Evolutionary conservation across 768 basidiomycete genomes (phyloP), one percentile per base, ranked within the genome.

Genomic region (Zangia roseola): DNA sequence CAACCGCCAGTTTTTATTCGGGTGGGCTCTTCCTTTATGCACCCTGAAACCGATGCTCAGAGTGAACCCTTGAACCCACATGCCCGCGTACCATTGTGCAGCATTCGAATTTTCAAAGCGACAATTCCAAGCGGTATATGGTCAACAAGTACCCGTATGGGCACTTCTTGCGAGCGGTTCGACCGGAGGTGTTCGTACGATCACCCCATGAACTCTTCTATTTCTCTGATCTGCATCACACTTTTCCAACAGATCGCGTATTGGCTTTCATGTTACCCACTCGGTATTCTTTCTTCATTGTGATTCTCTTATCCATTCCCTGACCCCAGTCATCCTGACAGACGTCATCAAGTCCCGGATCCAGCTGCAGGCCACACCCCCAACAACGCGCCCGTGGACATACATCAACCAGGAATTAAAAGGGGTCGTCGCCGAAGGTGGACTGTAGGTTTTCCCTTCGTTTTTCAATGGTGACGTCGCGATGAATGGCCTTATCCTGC

Each of bases 291-390:
- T 47, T 14, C 13, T 40, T 13, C 25, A 17, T 30, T 33, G 45
- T 33, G 3, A 47, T 45, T 16, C 13, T 7, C 17, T 20, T 10
- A 19, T 12, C 12, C 9, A 44, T 34, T 34, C 13, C 5, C 19
- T 45, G 42, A n/a, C 19, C 43, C 23, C 2, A 0, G 10, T 12
- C 9, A 19, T n/a, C 30, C 24, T 17, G 12, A 19, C 31, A 88
- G 94, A 97, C 55, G 90, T 97, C 5, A 80, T 94, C 26, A 97
- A 97, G 71, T 94, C 91, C 5, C 83, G 92, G 30, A 75, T 97
- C 10, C 94, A 97, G 60, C 77, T 94, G 7, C 82, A 89, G 1
- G 60, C 76, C 0, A 80, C 74, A 2, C 92, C 94, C 0, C 91
- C 92, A 9, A 72, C 71, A 31, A 81, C 91, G 2, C 84, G 80